phyloP scores from a whole-genome alignment of 306 rosid genomes.

The Vigna mungo region DNA sequence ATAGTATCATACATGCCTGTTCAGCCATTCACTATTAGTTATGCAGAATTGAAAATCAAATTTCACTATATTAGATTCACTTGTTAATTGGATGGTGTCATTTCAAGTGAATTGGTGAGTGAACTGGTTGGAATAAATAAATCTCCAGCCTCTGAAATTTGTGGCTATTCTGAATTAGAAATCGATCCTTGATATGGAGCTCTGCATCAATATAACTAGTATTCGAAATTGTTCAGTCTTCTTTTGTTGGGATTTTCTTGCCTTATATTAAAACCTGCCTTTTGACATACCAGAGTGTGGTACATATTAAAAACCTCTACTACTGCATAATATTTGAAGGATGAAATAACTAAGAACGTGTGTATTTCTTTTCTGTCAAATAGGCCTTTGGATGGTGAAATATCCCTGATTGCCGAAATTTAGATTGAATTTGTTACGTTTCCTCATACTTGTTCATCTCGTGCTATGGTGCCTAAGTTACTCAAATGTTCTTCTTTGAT shows the following conservation, averaged over 20 bases:
- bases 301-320: conserved; percentile 24
- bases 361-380: conserved; percentile 28
- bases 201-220: conserved; percentile 5
- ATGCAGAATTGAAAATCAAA: conserved; percentile 4
- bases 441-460: conserved; percentile 44
- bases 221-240: conserved; percentile 27
- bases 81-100: conserved; percentile 22
- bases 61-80: background rate
- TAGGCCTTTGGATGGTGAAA: conserved; percentile 14
- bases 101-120: background rate
- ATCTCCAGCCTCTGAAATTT: conserved; percentile 17
- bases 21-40: background rate
- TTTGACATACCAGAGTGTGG: conserved; percentile 25
- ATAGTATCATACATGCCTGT: background rate
- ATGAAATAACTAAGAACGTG: conserved; percentile 32
- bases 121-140: conserved; percentile 11
- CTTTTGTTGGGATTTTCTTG: conserved; percentile 30
- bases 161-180: background rate
- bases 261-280: conserved; percentile 14
- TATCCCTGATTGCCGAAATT: conserved; percentile 4
- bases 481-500: conserved; percentile 46
- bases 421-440: conserved; percentile 22
- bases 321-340: conserved; percentile 34
- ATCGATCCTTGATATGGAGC: no score
- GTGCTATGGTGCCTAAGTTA: conserved; percentile 30